These are phyloP conservation scores for Thalassiosira sp. DNA, from an alignment of 352 stramenopile genomes.

Conservation along the genomic window DNA sequence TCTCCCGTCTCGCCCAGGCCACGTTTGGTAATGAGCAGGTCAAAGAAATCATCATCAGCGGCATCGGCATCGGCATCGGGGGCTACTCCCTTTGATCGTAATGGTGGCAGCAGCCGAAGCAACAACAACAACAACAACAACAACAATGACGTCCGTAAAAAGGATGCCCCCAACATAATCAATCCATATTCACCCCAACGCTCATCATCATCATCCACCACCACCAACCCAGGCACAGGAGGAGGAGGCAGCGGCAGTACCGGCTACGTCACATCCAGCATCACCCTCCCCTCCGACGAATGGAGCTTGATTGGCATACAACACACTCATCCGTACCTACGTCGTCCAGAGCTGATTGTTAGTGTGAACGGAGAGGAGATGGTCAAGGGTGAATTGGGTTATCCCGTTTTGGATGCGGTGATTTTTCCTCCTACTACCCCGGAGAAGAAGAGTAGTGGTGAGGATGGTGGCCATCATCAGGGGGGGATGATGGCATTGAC, in stretches of 20 bases:
- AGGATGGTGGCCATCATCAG: neutral
- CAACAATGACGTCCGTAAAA: neutral
- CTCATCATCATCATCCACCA: no score
- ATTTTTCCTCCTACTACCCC: neutral
- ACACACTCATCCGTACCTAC: slow-evolving; percentile 81
- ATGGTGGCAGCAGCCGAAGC: slow-evolving; percentile 24
- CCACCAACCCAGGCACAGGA: no score
- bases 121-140: slow-evolving; percentile 14
- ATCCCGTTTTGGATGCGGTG: slow-evolving; percentile 62
- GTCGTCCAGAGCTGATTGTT: slow-evolving; percentile 73
- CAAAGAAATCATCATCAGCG: slow-evolving; percentile 2
- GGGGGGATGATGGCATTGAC: neutral
- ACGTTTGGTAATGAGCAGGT: no score
- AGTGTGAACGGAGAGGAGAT: slow-evolving; percentile 76
- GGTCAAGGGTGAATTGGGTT: slow-evolving; percentile 68
- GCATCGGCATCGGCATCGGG: neutral
- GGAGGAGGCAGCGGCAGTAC: neutral
- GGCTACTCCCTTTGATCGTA: no score
- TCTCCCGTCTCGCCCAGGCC: no score
- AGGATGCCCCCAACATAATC: neutral
- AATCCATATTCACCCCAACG: no score
- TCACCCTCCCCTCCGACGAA: slow-evolving; percentile 61
- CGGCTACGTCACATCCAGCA: slow-evolving; percentile 33
- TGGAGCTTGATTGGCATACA: slow-evolving; percentile 78
- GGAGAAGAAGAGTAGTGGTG: slow-evolving; percentile 3